Conservation (phyloP, 352 stramenopile genomes). For the Aphanomyces astaci region DNA sequence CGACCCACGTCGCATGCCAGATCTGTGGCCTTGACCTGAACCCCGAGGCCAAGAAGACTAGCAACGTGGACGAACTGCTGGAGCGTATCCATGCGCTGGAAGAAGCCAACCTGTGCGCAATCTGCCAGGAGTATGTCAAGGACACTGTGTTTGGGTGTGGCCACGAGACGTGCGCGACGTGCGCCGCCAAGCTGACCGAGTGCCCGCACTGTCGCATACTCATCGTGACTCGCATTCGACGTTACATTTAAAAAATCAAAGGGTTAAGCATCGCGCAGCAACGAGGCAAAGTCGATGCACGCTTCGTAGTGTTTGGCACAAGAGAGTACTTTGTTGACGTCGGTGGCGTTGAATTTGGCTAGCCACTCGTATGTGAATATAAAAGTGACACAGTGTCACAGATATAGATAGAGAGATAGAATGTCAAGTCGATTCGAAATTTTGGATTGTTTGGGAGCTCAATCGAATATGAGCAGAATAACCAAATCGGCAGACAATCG, state of each 20-base stretch:
- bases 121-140: conserved; percentile 70
- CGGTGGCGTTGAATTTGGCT: conserved; percentile 85
- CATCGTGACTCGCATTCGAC: conserved; percentile 30
- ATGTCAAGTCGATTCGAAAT: no score
- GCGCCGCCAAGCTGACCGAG: conserved; percentile 43
- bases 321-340: conserved; percentile 64
- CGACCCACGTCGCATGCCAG: background rate
- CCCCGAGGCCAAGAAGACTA: background rate
- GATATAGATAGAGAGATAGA: no score
- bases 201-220: conserved; percentile 61
- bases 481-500: no score
- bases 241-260: conserved; percentile 15
- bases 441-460: no score
- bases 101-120: conserved; percentile 53
- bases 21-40: background rate
- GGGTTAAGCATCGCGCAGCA: conserved; percentile 13
- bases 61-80: conserved; percentile 3
- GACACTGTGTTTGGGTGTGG: conserved; percentile 77
- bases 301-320: conserved; percentile 82
- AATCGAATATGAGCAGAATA: no score
- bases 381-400: no score
- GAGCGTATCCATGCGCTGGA: conserved; percentile 32
- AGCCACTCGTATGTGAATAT: no score
- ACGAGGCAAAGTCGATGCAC: conserved; percentile 69
- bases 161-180: conserved; percentile 65